Evolutionary conservation across 768 basidiomycete genomes (phyloP), one percentile per base, ranked within the genome.

Genomic region (Cystoderma amianthinum): DNA sequence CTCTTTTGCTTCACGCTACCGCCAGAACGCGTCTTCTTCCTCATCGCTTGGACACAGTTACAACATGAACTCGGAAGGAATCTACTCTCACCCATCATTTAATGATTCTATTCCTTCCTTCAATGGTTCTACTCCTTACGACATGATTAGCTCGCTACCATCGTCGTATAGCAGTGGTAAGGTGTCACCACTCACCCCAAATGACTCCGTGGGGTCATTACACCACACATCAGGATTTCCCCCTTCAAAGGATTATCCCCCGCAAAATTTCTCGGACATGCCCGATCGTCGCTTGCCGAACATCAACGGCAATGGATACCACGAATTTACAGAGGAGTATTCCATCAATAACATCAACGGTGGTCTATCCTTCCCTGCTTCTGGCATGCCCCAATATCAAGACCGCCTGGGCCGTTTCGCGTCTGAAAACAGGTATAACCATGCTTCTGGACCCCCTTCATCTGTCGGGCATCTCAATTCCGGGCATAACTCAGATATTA

Each of bases 111-210:
- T 82, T 0, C 71, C 76, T 13, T 62, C 79, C 9, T 84, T 82
- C 60, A 74, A 66, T 49, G 55, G 66, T 41, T 68, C 68, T 56
- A 69, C 78, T 9, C n/a, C n/a, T n/a, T 86, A 83, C 61, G 82
- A 82, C 56, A 71, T 82, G 52, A 78, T 81, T 57, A 65, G 66
- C 57, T 75, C 74, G 47, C 63, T 82, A 16, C 67, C 79, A 1
- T 80, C 80, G 2, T 81, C 79, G 12, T 77, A 80, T 62, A 72
- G 69, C 64, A 80, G 77, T 44, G 84, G 83, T 47, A 87, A 85
- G 60, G 81, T 80, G 38, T 86, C 86, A 15, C 83, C 86, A 0
- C 67, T 85, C 33, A 82, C 82, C 10, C 83, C 84, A 23, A 80
- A 60, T 50, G 85, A 86, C 58, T 65, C 77, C 32, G 74, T 78